Evolutionary conservation across 345 rosid species (phyloP).

Genomic region (Gynandropsis gynandra): DNA sequence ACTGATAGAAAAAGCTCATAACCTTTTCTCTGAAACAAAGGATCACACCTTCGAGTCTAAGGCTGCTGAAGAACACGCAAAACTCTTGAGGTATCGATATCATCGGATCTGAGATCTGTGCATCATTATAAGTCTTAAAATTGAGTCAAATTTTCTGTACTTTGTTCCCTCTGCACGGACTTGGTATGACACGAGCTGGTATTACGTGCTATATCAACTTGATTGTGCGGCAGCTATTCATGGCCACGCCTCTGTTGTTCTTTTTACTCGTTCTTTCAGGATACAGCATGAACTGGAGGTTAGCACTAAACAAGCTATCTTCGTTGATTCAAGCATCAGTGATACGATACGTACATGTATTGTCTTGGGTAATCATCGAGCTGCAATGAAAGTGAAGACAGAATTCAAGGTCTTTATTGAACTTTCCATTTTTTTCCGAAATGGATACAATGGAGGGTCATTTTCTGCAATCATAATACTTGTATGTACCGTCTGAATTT

Average conservation of each 20-base stretch:
- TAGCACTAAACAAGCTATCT: constrained; percentile 83
- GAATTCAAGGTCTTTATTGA: constrained; percentile 48
- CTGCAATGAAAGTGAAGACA: constrained; percentile 52
- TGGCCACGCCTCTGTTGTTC: constrained; percentile 7
- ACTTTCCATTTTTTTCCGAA: background rate
- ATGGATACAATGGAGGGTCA: constrained; percentile 4
- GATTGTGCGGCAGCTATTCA: background rate
- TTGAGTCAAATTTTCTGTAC: background rate
- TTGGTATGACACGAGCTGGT: no score
- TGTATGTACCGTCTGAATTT: background rate
- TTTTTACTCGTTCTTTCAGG: constrained; percentile 33
- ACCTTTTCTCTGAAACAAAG: constrained; percentile 77
- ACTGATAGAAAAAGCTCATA: constrained; percentile 69
- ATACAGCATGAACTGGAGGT: constrained; percentile 93
- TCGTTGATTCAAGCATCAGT: constrained; percentile 96
- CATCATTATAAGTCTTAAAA: no score
- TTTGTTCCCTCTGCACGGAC: background rate
- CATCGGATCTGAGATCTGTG: constrained; percentile 1
- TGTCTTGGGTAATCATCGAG: constrained; percentile 71
- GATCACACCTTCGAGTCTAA: constrained; percentile 90
- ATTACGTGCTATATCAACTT: constrained; percentile 4
- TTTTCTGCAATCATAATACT: background rate
- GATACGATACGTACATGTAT: constrained; percentile 98
- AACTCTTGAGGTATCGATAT: constrained; percentile 59
- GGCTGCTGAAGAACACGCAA: constrained; percentile 97